These are phyloP conservation scores for Yamadazyma friedrichii DNA, from an alignment of 1,139 yeast genomes.

Conservation along the genomic window DNA sequence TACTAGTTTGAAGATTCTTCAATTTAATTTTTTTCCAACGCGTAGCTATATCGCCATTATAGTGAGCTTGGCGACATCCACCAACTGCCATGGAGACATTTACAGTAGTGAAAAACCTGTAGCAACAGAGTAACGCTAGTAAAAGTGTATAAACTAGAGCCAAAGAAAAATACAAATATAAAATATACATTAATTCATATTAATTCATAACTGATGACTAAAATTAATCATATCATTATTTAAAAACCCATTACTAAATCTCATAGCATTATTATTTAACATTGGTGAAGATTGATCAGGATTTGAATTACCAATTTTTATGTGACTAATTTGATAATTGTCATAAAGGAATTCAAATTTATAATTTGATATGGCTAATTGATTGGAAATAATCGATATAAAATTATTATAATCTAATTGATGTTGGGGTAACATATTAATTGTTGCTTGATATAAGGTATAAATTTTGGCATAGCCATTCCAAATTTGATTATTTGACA, in stretches of 20 bases:
- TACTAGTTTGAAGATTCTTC: not conserved
- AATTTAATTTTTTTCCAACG: slow-evolving; percentile 3
- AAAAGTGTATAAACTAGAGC: not conserved
- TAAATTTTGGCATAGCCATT: slow-evolving; percentile 37
- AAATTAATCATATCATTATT: slow-evolving; percentile 5
- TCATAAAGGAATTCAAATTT: slow-evolving; percentile 48
- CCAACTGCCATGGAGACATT: not conserved
- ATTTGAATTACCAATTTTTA: slow-evolving; percentile 23
- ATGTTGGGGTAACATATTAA: slow-evolving; percentile 24
- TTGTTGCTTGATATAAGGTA: slow-evolving; percentile 34
- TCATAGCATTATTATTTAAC: not conserved
- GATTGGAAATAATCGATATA: slow-evolving; percentile 32
- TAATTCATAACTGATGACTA: slow-evolving; percentile 4
- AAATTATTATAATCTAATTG: slow-evolving; percentile 43
- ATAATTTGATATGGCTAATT: slow-evolving; percentile 19
- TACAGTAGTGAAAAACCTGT: too few relatives aligned
- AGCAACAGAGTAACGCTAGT: not conserved
- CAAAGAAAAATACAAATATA: not conserved
- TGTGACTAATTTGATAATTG: slow-evolving; percentile 44
- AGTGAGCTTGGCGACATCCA: not conserved
- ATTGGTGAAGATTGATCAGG: slow-evolving; percentile 8
- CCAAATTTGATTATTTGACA: slow-evolving; percentile 32
- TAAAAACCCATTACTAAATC: not conserved
- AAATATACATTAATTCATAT: slow-evolving; percentile 4
- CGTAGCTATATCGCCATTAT: slow-evolving; percentile 3